Conservation (phyloP, 441 rosid species). For the Pelargonium cotyledonis region DNA sequence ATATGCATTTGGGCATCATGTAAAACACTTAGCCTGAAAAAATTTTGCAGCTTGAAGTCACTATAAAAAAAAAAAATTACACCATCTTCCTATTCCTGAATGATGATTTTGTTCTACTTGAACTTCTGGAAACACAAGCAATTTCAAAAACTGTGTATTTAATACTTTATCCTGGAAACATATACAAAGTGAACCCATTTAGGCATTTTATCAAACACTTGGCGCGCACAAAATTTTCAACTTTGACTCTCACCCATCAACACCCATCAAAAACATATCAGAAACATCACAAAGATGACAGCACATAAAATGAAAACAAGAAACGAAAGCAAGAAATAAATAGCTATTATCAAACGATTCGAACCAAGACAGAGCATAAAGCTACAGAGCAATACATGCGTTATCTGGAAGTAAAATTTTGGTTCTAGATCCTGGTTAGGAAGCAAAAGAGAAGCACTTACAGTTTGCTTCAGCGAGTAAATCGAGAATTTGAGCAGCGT, state of each 20-base stretch:
- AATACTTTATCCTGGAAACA: neutral
- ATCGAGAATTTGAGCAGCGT: neutral
- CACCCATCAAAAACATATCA: neutral
- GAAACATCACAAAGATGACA: neutral
- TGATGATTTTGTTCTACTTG: no score
- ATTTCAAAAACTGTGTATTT: neutral
- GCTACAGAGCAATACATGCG: neutral
- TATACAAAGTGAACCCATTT: neutral
- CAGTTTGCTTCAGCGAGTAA: neutral
- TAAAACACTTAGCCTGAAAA: no score
- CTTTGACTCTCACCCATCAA: neutral
- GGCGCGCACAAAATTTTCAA: neutral
- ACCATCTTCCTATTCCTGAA: no score
- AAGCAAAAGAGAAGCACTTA: constrained; percentile 1
- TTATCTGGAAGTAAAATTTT: neutral
- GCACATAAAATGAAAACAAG: neutral
- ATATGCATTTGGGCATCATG: no score
- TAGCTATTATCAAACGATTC: neutral
- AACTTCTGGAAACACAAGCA: no score
- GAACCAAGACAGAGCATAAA: neutral
- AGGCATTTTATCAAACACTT: constrained; percentile 7
- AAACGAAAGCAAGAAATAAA: neutral
- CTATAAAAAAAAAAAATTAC: no score
- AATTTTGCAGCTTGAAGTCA: no score
- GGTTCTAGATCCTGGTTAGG: neutral